Evolutionary conservation across 257 asterid species (phyloP), one percentile per base, ranked within the genome.

Genomic region (Anisodus tanguticus): DNA sequence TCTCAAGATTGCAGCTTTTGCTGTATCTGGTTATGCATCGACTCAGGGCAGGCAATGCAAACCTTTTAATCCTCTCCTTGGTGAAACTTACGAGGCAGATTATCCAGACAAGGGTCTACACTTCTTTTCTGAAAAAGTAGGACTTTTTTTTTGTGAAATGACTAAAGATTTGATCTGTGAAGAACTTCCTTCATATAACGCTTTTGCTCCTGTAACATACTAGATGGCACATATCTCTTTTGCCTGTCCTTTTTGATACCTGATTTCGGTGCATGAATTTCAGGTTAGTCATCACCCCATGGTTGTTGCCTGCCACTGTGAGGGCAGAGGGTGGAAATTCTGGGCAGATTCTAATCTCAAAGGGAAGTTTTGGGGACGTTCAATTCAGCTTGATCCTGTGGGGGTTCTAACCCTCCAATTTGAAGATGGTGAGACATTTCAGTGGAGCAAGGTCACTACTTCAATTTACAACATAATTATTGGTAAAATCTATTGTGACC

Each of bases 341-440:
- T 97, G 98, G 98, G 98, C 97, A 74, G 99, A 97, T 89, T 93
- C 98, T 74, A 97, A 95, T 87, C 99, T 97, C 67, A 95, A 97
- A 90, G 98, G 99, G 87, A 97, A 97, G 91, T 97, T 97, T 87
- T 97, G 99, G 99, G 99, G 98, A 3, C 97, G 98, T 74, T 97
- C 99, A 16, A 97, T 97, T 88, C 99, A 97, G 87, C 98, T 97
- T 72, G 99, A 97, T 87, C 99, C 98, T 66, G 94, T 97, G 77
- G 99, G 99, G 53, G 68, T 89, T 85, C 95, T 97, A 58, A 95
- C 93, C 84, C 91, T 95, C 85, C 96, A 93, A 89, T 97, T 97
- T 86, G 99, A 95, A 87, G 98, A 92, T 79, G 99, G 98, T 0
- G 98, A 97, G 87, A 93, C 97, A 76, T 94, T 97, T 89, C 93